Base-by-base conservation (phyloP, 371 early-diverging fungal species). In the Funneliformis caledonium region DNA sequence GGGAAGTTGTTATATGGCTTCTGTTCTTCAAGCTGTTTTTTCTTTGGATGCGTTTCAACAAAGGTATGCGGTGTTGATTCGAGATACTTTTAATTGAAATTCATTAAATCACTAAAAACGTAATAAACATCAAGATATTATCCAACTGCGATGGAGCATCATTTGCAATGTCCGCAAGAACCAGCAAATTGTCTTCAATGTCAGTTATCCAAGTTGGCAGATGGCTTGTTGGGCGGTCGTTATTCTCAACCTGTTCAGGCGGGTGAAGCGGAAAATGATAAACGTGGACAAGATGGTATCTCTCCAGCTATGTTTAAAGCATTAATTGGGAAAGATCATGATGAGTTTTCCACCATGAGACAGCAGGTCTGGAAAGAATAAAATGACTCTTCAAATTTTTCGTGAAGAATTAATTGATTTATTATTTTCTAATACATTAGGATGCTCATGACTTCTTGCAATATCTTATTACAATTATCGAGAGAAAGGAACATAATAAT, bases 381-480 rank as follows among this genome's bases (percentile, higher is more conserved):
- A 22, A 4, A 22, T 47, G 37, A 26, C 48, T 47, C 11, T 22
- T 48, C 2, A 16, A 73, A 52, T n/a, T 11, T 45, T 16, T 16
- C 5, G 19, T 19, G n/a, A 69, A 4, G 14, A 69, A 5, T 33
- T 33, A 43, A 69, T 19, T 16, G 1, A 33, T 67, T 37, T 67
- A 43, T n/a, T 45, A 16, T 69, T 69, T 19, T 14, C 22, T 48
- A 50, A 52, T 14, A 42, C 14, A 16, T 6, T 67, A 85, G 89
- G 99, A 99, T 84, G 97, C 98, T 0, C 96, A 92, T 85, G 99
- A 99, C 85, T 98, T 96, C 82, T 90, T 96, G 81, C 94, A 93
- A 82, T 92, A 94, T 77, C 82, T 97, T 59, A 81, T 90, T 74
- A 93, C 93, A 62, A 85, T 89, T 10, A 85, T 97, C 22, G 89